phyloP scores from a whole-genome alignment of 2,329 filamentous ascomycete genomes.

The Biscogniauxia sp. region DNA sequence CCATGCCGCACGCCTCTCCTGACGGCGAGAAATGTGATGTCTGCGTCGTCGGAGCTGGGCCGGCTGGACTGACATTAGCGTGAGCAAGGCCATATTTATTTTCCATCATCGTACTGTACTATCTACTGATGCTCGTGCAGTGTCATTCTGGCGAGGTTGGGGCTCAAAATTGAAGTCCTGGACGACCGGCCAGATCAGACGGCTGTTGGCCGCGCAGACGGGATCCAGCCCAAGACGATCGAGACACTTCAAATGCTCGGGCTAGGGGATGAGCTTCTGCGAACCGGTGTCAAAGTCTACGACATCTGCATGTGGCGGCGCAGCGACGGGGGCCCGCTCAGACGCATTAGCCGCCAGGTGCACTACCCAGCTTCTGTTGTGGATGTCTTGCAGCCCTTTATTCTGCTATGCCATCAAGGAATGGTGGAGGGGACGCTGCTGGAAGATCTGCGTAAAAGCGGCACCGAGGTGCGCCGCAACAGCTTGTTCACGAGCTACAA shows the following conservation, averaged over 20 bases:
- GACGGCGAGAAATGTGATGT: slow-evolving; percentile 30
- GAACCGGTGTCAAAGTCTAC: slow-evolving; percentile 66
- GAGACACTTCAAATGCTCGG: slow-evolving; percentile 73
- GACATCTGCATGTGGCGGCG: slow-evolving; percentile 67
- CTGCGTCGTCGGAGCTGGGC: slow-evolving; percentile 55
- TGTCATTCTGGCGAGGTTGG: slow-evolving; percentile 55
- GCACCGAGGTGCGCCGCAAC: slow-evolving; percentile 61
- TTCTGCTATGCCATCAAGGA: slow-evolving; percentile 66
- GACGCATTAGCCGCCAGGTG: slow-evolving; percentile 60
- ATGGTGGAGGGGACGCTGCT: slow-evolving; percentile 72
- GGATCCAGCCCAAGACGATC: slow-evolving; percentile 74
- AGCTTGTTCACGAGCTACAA: slow-evolving; percentile 61
- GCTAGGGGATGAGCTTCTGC: slow-evolving; percentile 62
- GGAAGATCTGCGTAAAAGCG: slow-evolving; percentile 64
- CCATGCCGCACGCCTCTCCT: too few species aligned
- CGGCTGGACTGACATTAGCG: slow-evolving; percentile 55
- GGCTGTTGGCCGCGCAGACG: slow-evolving; percentile 62
- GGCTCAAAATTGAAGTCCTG: slow-evolving; percentile 62
- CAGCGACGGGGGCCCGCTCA: too few species aligned
- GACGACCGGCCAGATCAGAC: slow-evolving; percentile 69
- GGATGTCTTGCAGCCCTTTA: slow-evolving; percentile 56
- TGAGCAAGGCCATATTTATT: slow-evolving; percentile 15
- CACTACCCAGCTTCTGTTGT: slow-evolving; percentile 61
- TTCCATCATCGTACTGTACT: too few species aligned
- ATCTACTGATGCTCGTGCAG: slow-evolving; percentile 28